Evolutionary conservation across 2,329 filamentous ascomycete genomes (phyloP), one percentile per base, ranked within the genome.

Genomic region (Paecilomyces formosus): DNA sequence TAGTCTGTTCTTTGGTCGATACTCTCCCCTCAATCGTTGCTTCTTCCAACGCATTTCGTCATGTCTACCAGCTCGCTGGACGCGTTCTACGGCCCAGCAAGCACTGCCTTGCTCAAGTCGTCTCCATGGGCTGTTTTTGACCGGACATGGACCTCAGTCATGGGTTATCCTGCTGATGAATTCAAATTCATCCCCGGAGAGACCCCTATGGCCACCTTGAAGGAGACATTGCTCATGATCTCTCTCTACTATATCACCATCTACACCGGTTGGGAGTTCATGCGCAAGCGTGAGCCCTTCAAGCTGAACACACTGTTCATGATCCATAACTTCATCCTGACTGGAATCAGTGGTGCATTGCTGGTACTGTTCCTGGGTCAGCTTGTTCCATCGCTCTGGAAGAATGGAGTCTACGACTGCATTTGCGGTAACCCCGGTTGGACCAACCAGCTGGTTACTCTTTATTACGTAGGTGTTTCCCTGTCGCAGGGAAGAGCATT

Each of bases 271-370:
- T 85, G 90, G 63, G 89, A 93, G 77, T 74, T 89, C 67, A 96
- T 96, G 92, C 88, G 88, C 75, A 87, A 87, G 70, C 86, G 89
- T 61, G 82, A 87, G 73, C 81, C 92, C 26, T 87, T 91, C 79
- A 88, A 93, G 82, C 82, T 96, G 72, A 92, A 88, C 79, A 80
- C 82, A 18, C 79, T 92, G 56, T 96, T 96, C 82, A 87, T 95
- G 76, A 82, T 95, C 72, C 92, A 96, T 84, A 96, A 96, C 82
- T 87, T 96, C 69, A 87, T 90, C 79, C 81, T 96, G 69, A 96
- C 92, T 31, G 79, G 83, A 64, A 89, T 95, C 78, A 93, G 89
- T 73, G 87, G 78, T 56, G 78, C 84, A 55, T 83, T 96, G 53
- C 77, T 96, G 67, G 86, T 81, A 56, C 85, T 96, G 67, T 96